Evolutionary conservation across 345 rosid species (phyloP).

Genomic region (Trapa bicornis): DNA sequence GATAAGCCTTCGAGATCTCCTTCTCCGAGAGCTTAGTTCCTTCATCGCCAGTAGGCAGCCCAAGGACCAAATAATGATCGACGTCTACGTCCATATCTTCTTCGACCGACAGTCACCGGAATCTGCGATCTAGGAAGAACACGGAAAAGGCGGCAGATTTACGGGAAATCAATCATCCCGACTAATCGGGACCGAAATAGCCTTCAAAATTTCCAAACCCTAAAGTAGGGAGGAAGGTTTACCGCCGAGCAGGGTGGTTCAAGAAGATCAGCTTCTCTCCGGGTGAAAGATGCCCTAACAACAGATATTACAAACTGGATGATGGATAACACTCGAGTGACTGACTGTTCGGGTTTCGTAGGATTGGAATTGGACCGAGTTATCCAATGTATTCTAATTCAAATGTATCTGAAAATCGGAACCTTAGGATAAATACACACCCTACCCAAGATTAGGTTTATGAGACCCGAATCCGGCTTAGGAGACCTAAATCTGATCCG

Average conservation of each 20-base stretch:
- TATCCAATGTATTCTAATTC: too few relatives aligned
- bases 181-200: background rate
- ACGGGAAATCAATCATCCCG: background rate
- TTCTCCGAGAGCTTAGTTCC: conserved; percentile 56
- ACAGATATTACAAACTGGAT: too few relatives aligned
- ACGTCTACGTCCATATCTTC: conserved; percentile 34
- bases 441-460: too few relatives aligned
- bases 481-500: too few relatives aligned
- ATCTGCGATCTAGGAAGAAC: background rate
- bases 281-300: background rate
- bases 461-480: too few relatives aligned
- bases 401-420: too few relatives aligned
- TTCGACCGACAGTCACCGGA: background rate
- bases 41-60: conserved; percentile 79
- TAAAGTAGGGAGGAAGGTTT: background rate
- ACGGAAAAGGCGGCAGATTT: background rate
- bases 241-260: background rate
- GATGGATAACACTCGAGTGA: too few relatives aligned
- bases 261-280: background rate
- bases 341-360: too few relatives aligned
- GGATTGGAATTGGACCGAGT: too few relatives aligned
- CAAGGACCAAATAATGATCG: conserved; percentile 73
- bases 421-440: too few relatives aligned
- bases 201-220: background rate
- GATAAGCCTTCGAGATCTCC: conserved; percentile 73